Evolutionary conservation across 345 rosid genomes (phyloP), one percentile per base, ranked within the genome.

Genomic region (Noccaea bulbosa): DNA sequence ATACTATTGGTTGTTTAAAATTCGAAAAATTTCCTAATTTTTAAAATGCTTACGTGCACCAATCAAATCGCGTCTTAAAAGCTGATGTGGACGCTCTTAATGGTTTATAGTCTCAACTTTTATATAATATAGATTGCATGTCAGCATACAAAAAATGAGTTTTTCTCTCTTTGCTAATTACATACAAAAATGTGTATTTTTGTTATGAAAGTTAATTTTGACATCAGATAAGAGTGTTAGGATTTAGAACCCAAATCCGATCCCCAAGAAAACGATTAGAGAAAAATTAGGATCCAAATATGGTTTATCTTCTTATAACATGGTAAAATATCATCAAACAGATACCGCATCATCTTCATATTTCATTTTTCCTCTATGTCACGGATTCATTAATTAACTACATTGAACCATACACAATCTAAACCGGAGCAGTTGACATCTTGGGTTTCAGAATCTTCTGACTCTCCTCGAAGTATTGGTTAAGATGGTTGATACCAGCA

Each of bases 401-500:
- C 37, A 50, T 50, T 41, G 24, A 64, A 72, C 48, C 34, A 53
- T 12, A 37, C 3, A n/a, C 22, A 20, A 65, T 65, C n/a, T 57
- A 72, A 51, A 74, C 69, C 4, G 40, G 38, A 54, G 73, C 44
- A 62, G 72, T 45, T 69, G 89, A 54, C 1, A 33, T 91, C 87
- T 87, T 89, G 22, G 86, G 59, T 74, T 85, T 80, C 67, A 91
- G 69, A 77, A 84, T 73, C 81, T 83, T 84, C 77, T 81, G 93
- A 84, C 90, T 88, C 81, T 94, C 96, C 41, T 67, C 82, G 67
- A 91, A 88, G 82, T 89, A 91, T 73, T 89, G 96, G 59, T 86
- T 91, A 3, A 95, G 97, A 84, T 94, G 99, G 72, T 91, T 94
- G 80, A 91, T 84, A 22, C 96, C 97, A 60, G 91, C 77, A 79